Percentiles rank a stretch among this genome's conserved stretches.
These are phyloP conservation scores for Penicillium cataractarum DNA, from an alignment of 495 filamentous ascomycete genomes.

Conservation along the genomic window DNA sequence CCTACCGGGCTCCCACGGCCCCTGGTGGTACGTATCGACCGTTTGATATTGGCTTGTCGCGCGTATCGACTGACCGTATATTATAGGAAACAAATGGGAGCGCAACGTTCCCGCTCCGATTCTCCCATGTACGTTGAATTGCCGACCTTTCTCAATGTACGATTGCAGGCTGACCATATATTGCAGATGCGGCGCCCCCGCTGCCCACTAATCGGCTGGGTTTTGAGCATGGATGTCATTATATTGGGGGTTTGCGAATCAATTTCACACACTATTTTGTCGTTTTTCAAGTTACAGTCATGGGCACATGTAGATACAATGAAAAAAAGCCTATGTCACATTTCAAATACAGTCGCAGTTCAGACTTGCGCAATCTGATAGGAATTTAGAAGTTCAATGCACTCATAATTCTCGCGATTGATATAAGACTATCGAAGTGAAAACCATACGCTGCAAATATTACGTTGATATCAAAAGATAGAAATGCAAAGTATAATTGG, in stretches of 20 bases:
- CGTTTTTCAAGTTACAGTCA: background rate
- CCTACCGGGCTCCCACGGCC: slow-evolving; percentile 83
- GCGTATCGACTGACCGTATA: slow-evolving; percentile 25
- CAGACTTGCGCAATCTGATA: background rate
- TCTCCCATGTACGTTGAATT: slow-evolving; percentile 70
- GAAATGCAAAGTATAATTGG: slow-evolving; percentile 5
- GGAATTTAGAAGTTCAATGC: background rate
- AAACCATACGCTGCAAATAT: background rate
- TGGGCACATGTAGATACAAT: slow-evolving; percentile 8
- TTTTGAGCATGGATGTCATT: background rate
- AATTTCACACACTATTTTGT: background rate
- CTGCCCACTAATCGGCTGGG: slow-evolving; percentile 21
- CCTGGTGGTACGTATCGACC: slow-evolving; percentile 78
- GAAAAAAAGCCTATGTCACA: background rate
- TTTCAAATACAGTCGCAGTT: background rate
- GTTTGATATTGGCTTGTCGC: background rate
- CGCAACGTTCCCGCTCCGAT: slow-evolving; percentile 82
- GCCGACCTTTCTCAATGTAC: background rate
- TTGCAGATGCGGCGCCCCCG: slow-evolving; percentile 24
- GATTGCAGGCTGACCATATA: slow-evolving; percentile 11
- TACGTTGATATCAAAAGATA: background rate
- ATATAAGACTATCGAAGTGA: background rate
- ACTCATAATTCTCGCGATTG: no score
- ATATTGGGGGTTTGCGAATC: slow-evolving; percentile 6
- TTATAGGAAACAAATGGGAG: slow-evolving; percentile 90